Conservation (phyloP, 768 basidiomycete species). For the Gyrodon lividus region DNA sequence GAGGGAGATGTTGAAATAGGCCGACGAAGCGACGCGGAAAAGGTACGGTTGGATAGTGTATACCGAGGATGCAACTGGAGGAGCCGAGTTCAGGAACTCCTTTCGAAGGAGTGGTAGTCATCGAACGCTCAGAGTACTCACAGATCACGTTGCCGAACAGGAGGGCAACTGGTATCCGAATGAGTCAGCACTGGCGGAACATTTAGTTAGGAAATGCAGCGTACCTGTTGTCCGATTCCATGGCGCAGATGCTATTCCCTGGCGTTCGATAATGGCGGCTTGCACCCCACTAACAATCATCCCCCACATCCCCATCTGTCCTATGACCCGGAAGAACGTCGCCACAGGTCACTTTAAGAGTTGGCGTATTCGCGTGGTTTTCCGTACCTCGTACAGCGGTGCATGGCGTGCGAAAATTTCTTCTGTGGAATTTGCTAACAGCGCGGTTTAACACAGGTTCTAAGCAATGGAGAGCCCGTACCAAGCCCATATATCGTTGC, state of each 20-base stretch:
- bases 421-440: conserved; percentile 75
- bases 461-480: conserved; percentile 27
- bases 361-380: neutral
- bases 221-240: conserved; percentile 68
- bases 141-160: conserved; percentile 42
- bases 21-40: conserved; percentile 75
- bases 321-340: conserved; percentile 72
- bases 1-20: conserved; percentile 75
- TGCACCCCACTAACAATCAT: conserved; percentile 70
- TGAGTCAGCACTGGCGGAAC: no score
- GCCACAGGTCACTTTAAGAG: no score
- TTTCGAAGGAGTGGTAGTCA: neutral
- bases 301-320: conserved; percentile 78
- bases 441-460: neutral
- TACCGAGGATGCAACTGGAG: conserved; percentile 65
- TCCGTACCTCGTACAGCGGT: conserved; percentile 61
- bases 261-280: conserved; percentile 65
- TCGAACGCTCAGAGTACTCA: conserved; percentile 1
- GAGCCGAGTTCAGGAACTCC: neutral
- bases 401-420: conserved; percentile 74
- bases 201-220: conserved; percentile 13
- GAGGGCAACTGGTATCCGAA: conserved; percentile 36
- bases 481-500: conserved; percentile 82
- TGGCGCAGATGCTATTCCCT: conserved; percentile 52
- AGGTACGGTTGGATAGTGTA: conserved; percentile 77